phyloP scores from a whole-genome alignment of 2,329 filamentous ascomycete genomes.

The Capronia americana region DNA sequence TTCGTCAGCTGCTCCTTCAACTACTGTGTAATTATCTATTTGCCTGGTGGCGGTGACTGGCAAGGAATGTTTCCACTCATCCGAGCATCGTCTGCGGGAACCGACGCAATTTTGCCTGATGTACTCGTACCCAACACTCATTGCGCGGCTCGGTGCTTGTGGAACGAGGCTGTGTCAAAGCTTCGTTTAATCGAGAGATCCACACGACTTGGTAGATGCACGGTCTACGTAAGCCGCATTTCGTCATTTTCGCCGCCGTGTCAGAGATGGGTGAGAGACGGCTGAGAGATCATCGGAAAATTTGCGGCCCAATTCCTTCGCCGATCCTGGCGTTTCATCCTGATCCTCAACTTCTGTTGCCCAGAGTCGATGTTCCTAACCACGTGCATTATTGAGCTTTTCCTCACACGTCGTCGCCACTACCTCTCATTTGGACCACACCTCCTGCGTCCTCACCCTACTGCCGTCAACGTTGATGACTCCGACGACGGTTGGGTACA shows the following conservation, averaged over 20 bases:
- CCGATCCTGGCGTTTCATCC: neutral
- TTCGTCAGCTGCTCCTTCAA: slow-evolving; percentile 16
- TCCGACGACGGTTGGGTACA: too few relatives aligned
- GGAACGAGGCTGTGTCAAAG: slow-evolving; percentile 8
- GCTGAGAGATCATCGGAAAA: neutral
- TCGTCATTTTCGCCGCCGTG: neutral
- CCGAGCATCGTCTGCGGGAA: neutral
- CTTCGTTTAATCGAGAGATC: neutral
- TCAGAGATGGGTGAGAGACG: neutral
- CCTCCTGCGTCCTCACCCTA: too few relatives aligned
- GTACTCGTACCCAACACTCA: neutral
- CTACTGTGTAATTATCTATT: neutral
- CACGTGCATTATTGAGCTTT: too few relatives aligned
- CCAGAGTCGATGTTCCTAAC: too few relatives aligned
- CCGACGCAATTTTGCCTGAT: neutral
- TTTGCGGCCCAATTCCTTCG: neutral
- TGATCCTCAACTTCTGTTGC: too few relatives aligned
- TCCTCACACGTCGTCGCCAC: too few relatives aligned
- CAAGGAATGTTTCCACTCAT: neutral
- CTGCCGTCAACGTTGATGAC: too few relatives aligned
- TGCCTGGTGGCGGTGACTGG: neutral
- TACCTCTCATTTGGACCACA: too few relatives aligned
- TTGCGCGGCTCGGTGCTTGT: neutral
- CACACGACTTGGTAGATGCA: too few relatives aligned
- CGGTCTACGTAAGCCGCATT: neutral